These are phyloP conservation scores for Scytalidium sp. DNA, from an alignment of 2,329 filamentous ascomycete genomes.

Conservation along the genomic window DNA sequence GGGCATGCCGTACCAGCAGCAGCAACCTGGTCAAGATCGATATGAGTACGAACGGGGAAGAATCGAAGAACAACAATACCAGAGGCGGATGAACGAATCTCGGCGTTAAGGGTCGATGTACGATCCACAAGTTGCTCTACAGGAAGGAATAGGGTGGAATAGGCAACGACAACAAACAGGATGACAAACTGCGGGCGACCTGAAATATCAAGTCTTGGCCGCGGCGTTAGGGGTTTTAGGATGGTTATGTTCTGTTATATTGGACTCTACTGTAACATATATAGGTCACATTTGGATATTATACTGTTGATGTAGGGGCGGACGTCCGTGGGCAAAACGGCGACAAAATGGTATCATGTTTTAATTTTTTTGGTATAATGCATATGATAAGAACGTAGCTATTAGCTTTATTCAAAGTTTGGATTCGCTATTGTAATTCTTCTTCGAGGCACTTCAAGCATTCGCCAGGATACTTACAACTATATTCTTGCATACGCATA, in stretches of 20 bases:
- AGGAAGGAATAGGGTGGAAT: background rate
- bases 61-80: constrained; percentile 6
- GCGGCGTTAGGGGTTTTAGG: background rate
- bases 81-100: constrained; percentile 4
- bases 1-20: constrained; percentile 16
- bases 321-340: background rate
- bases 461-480: too few species aligned
- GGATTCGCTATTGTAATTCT: too few species aligned
- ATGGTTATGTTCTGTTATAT: background rate
- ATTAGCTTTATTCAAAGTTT: too few species aligned
- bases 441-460: too few species aligned
- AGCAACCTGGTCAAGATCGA: constrained; percentile 12
- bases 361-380: too few species aligned
- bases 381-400: too few species aligned
- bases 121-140: background rate
- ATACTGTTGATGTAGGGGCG: background rate
- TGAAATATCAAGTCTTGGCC: too few species aligned
- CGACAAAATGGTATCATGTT: too few species aligned
- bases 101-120: background rate
- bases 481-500: too few species aligned
- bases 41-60: constrained; percentile 14
- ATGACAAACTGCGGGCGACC: too few species aligned
- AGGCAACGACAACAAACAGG: too few species aligned
- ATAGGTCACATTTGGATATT: background rate
- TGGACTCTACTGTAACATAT: background rate